A percentile compares a stretch with the other conserved stretches of the same genome.
These are phyloP conservation scores for Macadamia tetraphylla DNA, from an alignment of 164 flowering plant species.

Conservation along the genomic window DNA sequence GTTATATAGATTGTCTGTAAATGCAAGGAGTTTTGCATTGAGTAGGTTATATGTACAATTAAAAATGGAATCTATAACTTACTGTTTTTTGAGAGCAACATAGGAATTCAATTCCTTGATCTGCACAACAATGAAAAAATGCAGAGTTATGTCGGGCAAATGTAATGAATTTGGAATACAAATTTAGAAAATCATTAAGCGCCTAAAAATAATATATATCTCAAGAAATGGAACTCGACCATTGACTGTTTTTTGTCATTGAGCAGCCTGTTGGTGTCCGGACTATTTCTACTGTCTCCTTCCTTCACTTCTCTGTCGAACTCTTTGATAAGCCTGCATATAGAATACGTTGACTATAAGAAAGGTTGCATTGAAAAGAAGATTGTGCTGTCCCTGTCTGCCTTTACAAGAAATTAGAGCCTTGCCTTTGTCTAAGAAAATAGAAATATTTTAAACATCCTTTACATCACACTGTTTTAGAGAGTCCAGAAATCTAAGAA, in stretches of 20 bases:
- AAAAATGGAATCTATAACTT: slow-evolving; percentile 25
- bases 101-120: slow-evolving; percentile 88
- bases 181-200: background rate
- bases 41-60: background rate
- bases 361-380: background rate
- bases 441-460: no score
- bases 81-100: slow-evolving; percentile 87
- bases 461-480: no score
- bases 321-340: slow-evolving; percentile 74
- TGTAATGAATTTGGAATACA: background rate
- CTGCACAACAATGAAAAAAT: slow-evolving; percentile 32
- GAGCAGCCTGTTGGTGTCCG: slow-evolving; percentile 51
- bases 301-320: slow-evolving; percentile 75
- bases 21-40: background rate
- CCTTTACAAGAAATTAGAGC: background rate
- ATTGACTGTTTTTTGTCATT: slow-evolving; percentile 76
- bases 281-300: slow-evolving; percentile 41
- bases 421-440: background rate
- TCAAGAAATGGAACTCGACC: slow-evolving; percentile 28
- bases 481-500: no score
- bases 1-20: no score
- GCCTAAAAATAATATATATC: background rate
- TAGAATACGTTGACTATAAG: background rate
- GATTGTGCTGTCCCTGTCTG: background rate
- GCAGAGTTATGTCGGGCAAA: background rate